These are phyloP conservation scores for Saitozyma podzolica DNA, from an alignment of 768 basidiomycete species.

Conservation along the genomic window DNA sequence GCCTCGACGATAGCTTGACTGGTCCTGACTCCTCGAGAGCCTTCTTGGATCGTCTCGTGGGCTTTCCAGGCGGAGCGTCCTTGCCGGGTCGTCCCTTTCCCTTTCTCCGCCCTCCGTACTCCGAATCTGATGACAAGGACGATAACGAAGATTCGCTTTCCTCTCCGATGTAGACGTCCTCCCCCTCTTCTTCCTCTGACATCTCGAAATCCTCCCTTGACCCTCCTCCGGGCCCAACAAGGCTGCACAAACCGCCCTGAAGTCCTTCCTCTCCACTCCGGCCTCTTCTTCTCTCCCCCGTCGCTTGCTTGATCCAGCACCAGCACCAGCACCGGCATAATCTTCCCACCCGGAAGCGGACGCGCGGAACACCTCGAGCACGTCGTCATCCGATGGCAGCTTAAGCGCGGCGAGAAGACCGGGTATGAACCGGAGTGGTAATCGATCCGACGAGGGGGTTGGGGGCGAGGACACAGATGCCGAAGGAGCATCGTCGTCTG, in stretches of 20 bases:
- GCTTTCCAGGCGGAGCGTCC: neutral
- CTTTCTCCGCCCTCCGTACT: conserved; percentile 6
- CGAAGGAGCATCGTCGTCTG: conserved; percentile 22
- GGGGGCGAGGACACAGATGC: conserved; percentile 3
- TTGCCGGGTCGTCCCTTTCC: conserved; percentile 1
- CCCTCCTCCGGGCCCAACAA: conserved; percentile 43
- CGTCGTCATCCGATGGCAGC: conserved; percentile 48
- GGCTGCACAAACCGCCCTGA: conserved; percentile 49
- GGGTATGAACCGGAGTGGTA: conserved; percentile 41
- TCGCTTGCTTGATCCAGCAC: conserved; percentile 4
- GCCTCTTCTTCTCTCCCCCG: conserved; percentile 14
- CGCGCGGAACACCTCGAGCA: conserved; percentile 41
- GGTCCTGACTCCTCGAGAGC: conserved; percentile 6
- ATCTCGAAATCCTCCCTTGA: conserved; percentile 16
- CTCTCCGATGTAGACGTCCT: neutral
- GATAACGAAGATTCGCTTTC: conserved; percentile 23
- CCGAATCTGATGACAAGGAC: conserved; percentile 12
- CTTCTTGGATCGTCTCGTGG: neutral
- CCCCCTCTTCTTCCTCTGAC: conserved; percentile 23
- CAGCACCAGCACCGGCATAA: conserved; percentile 8
- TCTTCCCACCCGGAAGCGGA: conserved; percentile 43
- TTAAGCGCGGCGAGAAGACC: conserved; percentile 36
- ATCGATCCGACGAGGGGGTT: conserved; percentile 6
- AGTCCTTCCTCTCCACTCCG: conserved; percentile 44
- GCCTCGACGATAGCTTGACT: conserved; percentile 27